These are phyloP conservation scores for Nigrograna mackinnonii DNA, from an alignment of 2,329 filamentous ascomycete species.

Conservation along the genomic window DNA sequence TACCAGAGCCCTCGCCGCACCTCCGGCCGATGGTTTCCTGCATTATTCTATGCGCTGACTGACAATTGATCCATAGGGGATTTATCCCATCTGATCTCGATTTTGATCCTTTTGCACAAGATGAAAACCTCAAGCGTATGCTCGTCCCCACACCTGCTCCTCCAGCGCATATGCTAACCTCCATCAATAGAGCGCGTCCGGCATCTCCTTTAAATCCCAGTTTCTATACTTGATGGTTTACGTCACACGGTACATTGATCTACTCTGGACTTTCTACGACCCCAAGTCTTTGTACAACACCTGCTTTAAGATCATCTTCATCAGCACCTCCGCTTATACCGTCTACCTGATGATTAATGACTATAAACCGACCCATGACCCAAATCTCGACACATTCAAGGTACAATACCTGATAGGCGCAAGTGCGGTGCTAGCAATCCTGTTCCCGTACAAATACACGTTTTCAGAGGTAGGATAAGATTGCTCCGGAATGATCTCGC, in stretches of 20 bases:
- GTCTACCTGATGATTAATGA: constrained; percentile 98
- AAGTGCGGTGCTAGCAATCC: constrained; percentile 74
- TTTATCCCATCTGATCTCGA: constrained; percentile 92
- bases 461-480: constrained; percentile 60
- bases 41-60: constrained; percentile 22
- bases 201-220: constrained; percentile 99
- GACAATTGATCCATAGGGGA: constrained; percentile 65
- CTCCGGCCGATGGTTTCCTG: neutral
- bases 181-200: constrained; percentile 83
- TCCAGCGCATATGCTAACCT: constrained; percentile 16
- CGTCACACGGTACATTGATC: constrained; percentile 85
- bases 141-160: constrained; percentile 9
- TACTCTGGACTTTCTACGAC: constrained; percentile 80
- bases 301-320: constrained; percentile 94
- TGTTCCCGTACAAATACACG: constrained; percentile 86
- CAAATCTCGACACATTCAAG: constrained; percentile 95
- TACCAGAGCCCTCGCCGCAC: no score
- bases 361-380: constrained; percentile 96
- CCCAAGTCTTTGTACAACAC: constrained; percentile 80
- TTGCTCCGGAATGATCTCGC: constrained; percentile 18
- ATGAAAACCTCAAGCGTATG: constrained; percentile 86
- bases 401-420: constrained; percentile 90
- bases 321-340: constrained; percentile 86
- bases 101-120: constrained; percentile 94
- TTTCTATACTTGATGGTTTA: constrained; percentile 94